Conservation (phyloP, 352 stramenopile species). For the Phytophthora sp. region DNA sequence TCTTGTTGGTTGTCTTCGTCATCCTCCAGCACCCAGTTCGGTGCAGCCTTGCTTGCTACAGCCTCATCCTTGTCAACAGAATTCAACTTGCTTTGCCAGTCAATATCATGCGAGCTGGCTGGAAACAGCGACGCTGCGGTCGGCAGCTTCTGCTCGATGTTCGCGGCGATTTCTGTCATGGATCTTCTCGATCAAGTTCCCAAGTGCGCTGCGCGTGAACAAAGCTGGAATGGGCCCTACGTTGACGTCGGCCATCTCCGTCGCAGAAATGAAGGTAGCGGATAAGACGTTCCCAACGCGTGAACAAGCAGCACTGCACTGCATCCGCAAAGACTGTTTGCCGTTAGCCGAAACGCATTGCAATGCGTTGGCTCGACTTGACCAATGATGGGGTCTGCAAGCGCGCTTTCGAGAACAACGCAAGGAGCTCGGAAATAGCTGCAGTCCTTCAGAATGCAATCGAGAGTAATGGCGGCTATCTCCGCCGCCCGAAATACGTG, state of each 20-base stretch:
- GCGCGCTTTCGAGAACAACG: too few relatives aligned
- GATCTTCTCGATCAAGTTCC: too few relatives aligned
- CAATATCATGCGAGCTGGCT: neutral
- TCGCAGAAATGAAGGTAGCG: slow-evolving; percentile 7
- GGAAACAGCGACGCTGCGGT: slow-evolving; percentile 2
- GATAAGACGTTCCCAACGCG: slow-evolving; percentile 19
- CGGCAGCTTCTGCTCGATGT: neutral
- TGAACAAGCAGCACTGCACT: too few relatives aligned
- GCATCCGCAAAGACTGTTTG: slow-evolving; percentile 8
- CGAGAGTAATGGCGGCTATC: too few relatives aligned
- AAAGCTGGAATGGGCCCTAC: slow-evolving; percentile 10
- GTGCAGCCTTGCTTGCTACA: neutral
- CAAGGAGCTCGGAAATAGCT: neutral
- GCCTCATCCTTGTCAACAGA: neutral
- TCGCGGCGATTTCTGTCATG: too few relatives aligned
- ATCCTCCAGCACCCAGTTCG: neutral
- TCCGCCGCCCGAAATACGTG: neutral
- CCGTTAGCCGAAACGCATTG: neutral
- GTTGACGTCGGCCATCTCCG: neutral
- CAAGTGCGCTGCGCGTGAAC: neutral
- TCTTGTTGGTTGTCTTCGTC: slow-evolving; percentile 28
- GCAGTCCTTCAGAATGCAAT: too few relatives aligned
- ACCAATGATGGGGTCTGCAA: neutral
- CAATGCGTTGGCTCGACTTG: too few relatives aligned
- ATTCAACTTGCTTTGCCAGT: slow-evolving; percentile 12